phyloP scores from a whole-genome alignment of 352 stramenopile genomes.

The Phytophthora constricta region DNA sequence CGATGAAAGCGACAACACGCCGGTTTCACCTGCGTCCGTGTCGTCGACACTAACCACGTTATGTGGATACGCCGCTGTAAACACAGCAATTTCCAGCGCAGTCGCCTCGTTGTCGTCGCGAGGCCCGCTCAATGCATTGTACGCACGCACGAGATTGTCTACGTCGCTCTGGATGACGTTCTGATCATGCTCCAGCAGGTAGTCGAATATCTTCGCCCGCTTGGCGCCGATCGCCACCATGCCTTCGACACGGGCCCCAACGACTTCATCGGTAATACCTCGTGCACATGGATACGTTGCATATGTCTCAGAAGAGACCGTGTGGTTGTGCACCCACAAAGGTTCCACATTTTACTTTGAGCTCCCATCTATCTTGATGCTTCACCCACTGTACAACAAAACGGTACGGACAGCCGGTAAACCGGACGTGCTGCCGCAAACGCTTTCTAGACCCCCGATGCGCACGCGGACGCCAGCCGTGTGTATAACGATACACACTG shows the following conservation, averaged over 20 bases:
- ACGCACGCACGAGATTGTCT: slow-evolving; percentile 4
- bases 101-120: slow-evolving; percentile 22
- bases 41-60: background rate
- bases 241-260: slow-evolving; percentile 6
- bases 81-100: background rate
- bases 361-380: background rate
- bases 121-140: too few relatives aligned
- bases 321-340: slow-evolving; percentile 23
- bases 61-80: background rate
- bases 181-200: slow-evolving; percentile 20
- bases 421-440: slow-evolving; percentile 13
- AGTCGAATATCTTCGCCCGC: slow-evolving; percentile 18
- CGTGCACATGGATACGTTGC: slow-evolving; percentile 1
- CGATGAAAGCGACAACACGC: slow-evolving; percentile 6
- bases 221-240: slow-evolving; percentile 20
- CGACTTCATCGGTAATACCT: background rate
- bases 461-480: too few relatives aligned
- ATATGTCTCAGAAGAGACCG: background rate
- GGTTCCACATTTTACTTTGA: slow-evolving; percentile 12
- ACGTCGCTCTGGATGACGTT: slow-evolving; percentile 30
- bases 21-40: slow-evolving; percentile 5
- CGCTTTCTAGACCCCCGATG: too few relatives aligned
- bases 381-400: slow-evolving; percentile 19
- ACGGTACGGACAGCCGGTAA: slow-evolving; percentile 13
- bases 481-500: too few relatives aligned